Percentiles rank a stretch among this genome's conserved stretches.
These are phyloP conservation scores for Conticribra guillardii DNA, from an alignment of 108 stramenopile genomes.

Conservation along the genomic window DNA sequence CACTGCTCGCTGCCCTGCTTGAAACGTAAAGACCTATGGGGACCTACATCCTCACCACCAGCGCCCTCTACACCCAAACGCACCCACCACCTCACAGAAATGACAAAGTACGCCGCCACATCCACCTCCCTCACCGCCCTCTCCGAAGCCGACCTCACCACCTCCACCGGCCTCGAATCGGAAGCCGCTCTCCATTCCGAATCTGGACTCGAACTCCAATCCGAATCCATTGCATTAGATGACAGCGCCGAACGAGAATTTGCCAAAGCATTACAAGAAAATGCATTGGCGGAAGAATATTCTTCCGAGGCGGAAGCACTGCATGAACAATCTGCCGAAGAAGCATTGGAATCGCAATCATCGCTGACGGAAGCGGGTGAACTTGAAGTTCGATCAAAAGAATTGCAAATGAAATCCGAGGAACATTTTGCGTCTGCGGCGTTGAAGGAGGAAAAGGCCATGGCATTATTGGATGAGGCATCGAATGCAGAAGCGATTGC, in stretches of 20 bases:
- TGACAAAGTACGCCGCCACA: conserved; percentile 12
- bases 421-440: conserved; percentile 9
- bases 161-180: conserved; percentile 5
- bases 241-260: conserved; percentile 10
- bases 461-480: conserved; percentile 18
- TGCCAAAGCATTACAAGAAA: conserved; percentile 13
- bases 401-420: not conserved
- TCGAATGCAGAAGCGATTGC: conserved; percentile 18
- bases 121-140: conserved; percentile 14
- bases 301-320: conserved; percentile 15
- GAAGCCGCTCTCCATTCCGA: conserved; percentile 35
- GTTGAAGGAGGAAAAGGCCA: conserved; percentile 2
- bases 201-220: conserved; percentile 26
- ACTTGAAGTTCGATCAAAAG: conserved; percentile 3
- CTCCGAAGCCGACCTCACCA: conserved; percentile 7
- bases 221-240: conserved; percentile 22
- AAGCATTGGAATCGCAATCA: conserved; percentile 12
- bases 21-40: conserved; percentile 31
- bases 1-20: too few species aligned
- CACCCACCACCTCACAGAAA: conserved; percentile 21
- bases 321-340: conserved; percentile 13
- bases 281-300: conserved; percentile 13
- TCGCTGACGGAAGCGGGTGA: conserved; percentile 2
- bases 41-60: conserved; percentile 27
- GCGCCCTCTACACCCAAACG: conserved; percentile 22